These are phyloP conservation scores for Pythium diclinum DNA, from an alignment of 352 stramenopile species.

Conservation along the genomic window DNA sequence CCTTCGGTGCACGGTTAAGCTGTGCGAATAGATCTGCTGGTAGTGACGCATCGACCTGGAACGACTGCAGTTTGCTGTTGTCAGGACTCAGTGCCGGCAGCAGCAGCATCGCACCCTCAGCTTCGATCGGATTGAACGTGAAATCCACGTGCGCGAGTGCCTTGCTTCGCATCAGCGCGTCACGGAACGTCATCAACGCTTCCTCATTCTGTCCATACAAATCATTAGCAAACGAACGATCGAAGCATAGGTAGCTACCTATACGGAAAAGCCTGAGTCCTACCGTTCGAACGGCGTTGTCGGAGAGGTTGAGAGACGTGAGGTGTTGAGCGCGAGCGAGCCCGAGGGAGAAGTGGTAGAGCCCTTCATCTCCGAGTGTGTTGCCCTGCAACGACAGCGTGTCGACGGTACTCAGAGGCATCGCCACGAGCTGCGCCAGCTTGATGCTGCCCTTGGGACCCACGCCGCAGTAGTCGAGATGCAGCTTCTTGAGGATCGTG, in stretches of 20 bases:
- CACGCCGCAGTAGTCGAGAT: constrained; percentile 72
- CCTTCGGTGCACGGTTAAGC: constrained; percentile 66
- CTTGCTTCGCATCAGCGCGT: constrained; percentile 66
- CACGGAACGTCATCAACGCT: constrained; percentile 42
- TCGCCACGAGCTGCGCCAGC: constrained; percentile 65
- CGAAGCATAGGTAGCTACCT: too few relatives aligned
- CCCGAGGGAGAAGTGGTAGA: constrained; percentile 69
- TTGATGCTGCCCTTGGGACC: constrained; percentile 48
- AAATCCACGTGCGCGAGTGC: constrained; percentile 68
- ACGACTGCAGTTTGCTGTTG: constrained; percentile 63
- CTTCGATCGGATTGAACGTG: constrained; percentile 75
- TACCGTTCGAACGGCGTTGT: constrained; percentile 80
- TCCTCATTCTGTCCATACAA: constrained; percentile 23
- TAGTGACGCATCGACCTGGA: constrained; percentile 74
- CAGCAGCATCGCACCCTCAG: constrained; percentile 55
- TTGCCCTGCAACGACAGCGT: constrained; percentile 72
- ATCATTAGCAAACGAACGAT: too few relatives aligned
- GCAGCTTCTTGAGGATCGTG: constrained; percentile 66
- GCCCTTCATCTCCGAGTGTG: constrained; percentile 44
- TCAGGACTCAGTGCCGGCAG: constrained; percentile 52
- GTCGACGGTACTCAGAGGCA: constrained; percentile 47
- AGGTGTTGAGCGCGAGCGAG: constrained; percentile 58
- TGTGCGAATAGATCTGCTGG: constrained; percentile 65
- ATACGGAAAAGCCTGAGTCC: neutral
- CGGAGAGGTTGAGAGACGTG: constrained; percentile 64